Conservation (phyloP, 2,329 filamentous ascomycete genomes). For the Claviceps citrina region DNA sequence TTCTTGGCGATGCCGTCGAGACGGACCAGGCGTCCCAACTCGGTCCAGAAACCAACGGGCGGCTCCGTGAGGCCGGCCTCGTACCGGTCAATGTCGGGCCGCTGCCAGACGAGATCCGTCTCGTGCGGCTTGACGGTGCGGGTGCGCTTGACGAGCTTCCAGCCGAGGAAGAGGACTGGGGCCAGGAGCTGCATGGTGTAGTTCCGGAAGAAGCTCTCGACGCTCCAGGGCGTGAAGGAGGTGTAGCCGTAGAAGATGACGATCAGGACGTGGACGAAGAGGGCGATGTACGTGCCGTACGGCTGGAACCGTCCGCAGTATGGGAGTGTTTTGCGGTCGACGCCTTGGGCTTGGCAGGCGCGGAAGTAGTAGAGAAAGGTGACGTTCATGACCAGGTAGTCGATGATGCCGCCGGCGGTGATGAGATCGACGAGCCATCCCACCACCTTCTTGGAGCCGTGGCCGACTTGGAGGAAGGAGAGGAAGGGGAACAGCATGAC, state of each 20-base stretch:
- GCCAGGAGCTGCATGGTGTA: slow-evolving; percentile 43
- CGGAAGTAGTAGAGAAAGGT: slow-evolving; percentile 33
- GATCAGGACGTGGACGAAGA: slow-evolving; percentile 26
- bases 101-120: slow-evolving; percentile 44
- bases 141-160: slow-evolving; percentile 49
- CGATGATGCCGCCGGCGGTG: slow-evolving; percentile 43
- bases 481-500: slow-evolving; percentile 39
- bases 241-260: slow-evolving; percentile 41
- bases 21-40: slow-evolving; percentile 32
- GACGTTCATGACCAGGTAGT: slow-evolving; percentile 40
- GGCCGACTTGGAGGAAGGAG: slow-evolving; percentile 36
- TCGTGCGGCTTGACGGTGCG: slow-evolving; percentile 36
- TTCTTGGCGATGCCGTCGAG: slow-evolving; percentile 24
- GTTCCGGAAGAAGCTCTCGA: slow-evolving; percentile 33
- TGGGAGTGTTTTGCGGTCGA: slow-evolving; percentile 37
- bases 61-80: slow-evolving; percentile 34
- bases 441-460: slow-evolving; percentile 32
- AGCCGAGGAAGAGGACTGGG: slow-evolving; percentile 38
- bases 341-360: slow-evolving; percentile 36
- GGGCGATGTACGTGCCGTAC: slow-evolving; percentile 34
- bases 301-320: slow-evolving; percentile 46
- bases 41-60: slow-evolving; percentile 39
- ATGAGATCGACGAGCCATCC: slow-evolving; percentile 41
- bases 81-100: slow-evolving; percentile 43
- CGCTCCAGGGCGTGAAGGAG: slow-evolving; percentile 33